Base-by-base conservation (phyloP, 108 stramenopile genomes). In the Mayamaea pseudoterrestris region DNA sequence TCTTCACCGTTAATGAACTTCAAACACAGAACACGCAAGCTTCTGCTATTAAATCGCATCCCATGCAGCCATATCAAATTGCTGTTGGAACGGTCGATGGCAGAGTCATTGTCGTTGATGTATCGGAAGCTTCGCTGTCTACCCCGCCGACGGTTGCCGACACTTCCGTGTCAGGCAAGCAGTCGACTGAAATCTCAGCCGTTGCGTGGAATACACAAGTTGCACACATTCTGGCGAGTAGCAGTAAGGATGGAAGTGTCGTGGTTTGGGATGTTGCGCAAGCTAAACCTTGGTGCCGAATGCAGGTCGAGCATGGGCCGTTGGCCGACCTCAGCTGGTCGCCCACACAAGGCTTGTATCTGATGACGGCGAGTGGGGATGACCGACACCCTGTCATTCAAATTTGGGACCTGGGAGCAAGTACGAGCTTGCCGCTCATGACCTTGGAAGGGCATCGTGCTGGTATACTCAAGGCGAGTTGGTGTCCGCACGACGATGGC, bases 191-290 rank as follows among this genome's bases (percentile, higher is more conserved):
- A 60, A 76, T 93, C n/a, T 88, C 80, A 13, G 67, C 88, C 29
- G 61, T 93, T 12, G 73, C 93, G 0, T 98, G 97, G 97, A 98
- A 98, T 45, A 68, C 90, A 1, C 90, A 96, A 65, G 97, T 98
- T 7, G 53, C 74, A 4, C 97, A 98, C 56, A 96, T 98, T 53
- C 61, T 98, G 9, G 94, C 94, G 14, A 83, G 88, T 9, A 80
- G 86, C 5, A 61, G 80, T 24, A 62, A 65, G 44, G 76, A 90
- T 68, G 97, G 94, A 5, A 61, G 74, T 12, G 83, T 83, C n/a
- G 58, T 78, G 2, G 92, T 98, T 13, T 98, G 97, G 97, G 94
- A 96, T 61, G 46, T 95, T 23, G 82, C 84, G 18, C 71, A 72
- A 50, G 83, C 88, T 39, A 90, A 94, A 55, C 80, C 93, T n/a